Evolutionary conservation across 768 basidiomycete genomes (phyloP).

Genomic region (Phylloporus arenicola): DNA sequence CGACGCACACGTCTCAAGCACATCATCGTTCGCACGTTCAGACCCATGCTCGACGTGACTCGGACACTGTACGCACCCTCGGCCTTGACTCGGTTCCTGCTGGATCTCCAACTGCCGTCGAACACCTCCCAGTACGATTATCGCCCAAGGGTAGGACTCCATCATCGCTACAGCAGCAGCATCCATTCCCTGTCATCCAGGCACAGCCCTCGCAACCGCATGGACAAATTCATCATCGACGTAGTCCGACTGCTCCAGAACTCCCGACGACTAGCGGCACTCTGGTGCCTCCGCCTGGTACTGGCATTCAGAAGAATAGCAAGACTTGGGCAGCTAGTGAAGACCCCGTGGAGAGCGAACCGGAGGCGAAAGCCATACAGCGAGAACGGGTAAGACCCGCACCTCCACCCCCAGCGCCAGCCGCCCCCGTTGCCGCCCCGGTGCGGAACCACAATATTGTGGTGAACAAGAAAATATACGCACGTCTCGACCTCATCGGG

Average conservation of each 20-base stretch:
- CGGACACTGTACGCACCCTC: constrained; percentile 63
- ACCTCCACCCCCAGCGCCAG: constrained; percentile 31
- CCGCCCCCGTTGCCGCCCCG: constrained; percentile 17
- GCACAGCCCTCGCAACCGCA: constrained; percentile 20
- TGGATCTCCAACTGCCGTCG: constrained; percentile 56
- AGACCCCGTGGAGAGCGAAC: constrained; percentile 34
- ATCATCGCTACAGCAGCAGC: constrained; percentile 23
- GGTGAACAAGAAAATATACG: constrained; percentile 73
- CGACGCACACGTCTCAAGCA: constrained; percentile 33
- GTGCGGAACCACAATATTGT: constrained; percentile 38
- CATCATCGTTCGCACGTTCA: constrained; percentile 30
- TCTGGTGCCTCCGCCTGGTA: constrained; percentile 13
- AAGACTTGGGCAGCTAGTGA: constrained; percentile 47
- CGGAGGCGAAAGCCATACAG: constrained; percentile 25
- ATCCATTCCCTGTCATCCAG: constrained; percentile 25
- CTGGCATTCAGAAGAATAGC: constrained; percentile 25
- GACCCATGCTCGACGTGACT: constrained; percentile 64
- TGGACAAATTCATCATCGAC: constrained; percentile 44
- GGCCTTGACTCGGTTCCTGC: constrained; percentile 33
- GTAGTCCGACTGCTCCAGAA: constrained; percentile 70
- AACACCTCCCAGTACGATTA: constrained; percentile 29
- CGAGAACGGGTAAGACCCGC: constrained; percentile 30
- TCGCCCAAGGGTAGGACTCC: constrained; percentile 27
- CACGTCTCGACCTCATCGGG: constrained; percentile 83
- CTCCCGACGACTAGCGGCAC: constrained; percentile 39